Conservation (phyloP, 1,284 basidiomycete species). For the Naganishia liquefaciens region DNA sequence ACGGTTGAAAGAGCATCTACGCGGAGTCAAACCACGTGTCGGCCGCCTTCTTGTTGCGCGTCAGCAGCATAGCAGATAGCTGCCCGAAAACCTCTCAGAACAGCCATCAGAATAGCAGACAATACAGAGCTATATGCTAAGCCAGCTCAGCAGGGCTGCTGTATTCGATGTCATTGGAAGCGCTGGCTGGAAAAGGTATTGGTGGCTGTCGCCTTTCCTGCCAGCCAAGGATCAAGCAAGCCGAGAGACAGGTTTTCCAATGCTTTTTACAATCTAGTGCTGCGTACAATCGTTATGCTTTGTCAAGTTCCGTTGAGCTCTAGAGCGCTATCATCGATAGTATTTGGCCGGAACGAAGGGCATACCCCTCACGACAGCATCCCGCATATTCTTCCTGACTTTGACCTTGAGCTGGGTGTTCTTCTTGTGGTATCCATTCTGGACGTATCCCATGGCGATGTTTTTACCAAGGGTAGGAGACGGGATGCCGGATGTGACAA, state of each 20-base stretch:
- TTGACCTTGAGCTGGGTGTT: conserved; percentile 66
- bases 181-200: neutral
- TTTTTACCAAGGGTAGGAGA: conserved; percentile 87
- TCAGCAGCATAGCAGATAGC: too few species aligned
- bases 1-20: conserved; percentile 22
- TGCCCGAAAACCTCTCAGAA: too few species aligned
- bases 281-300: conserved; percentile 4
- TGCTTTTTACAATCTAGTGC: too few species aligned
- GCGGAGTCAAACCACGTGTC: conserved; percentile 9
- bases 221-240: too few species aligned
- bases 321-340: conserved; percentile 38
- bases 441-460: conserved; percentile 94
- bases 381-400: conserved; percentile 53
- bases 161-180: too few species aligned
- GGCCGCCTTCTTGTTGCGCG: conserved; percentile 2
- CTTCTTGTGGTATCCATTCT: conserved; percentile 81
- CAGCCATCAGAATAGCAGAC: too few species aligned
- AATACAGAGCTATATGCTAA: too few species aligned
- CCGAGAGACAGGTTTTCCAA: too few species aligned
- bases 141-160: too few species aligned
- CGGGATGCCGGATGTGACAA: conserved; percentile 91
- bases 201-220: too few species aligned
- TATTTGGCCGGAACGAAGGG: conserved; percentile 56
- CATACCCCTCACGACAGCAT: conserved; percentile 51
- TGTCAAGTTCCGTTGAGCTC: neutral